Base-by-base conservation (phyloP, 495 filamentous ascomycete species). In the Penicillium cosmopolitanum region DNA sequence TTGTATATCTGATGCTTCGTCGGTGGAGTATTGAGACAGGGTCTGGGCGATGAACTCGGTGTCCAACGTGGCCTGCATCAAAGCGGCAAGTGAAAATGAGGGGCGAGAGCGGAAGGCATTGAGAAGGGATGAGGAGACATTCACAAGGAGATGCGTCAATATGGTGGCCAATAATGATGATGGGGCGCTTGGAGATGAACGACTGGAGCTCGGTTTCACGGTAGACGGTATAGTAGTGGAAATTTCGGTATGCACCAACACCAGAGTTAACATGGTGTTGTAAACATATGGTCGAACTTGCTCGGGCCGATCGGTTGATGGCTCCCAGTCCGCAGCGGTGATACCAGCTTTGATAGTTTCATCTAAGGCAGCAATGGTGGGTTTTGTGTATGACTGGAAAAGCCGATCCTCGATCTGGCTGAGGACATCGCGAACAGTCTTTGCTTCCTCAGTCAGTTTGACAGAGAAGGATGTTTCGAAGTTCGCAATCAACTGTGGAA, bases 21-120 rank as follows among this genome's bases (percentile, higher is more conserved):
- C 88, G 12, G 90, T 93, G 1, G 91, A 93, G 67, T 92, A 98
- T 56, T 90, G 86, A 56, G 83, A 88, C 53, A 98, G 77, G 11
- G 93, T 97, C 78, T 98, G 96, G 5, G 92, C 91, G 36, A 97
- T 87, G 74, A 98, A 98, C 73, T 98, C 95, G 9, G 96, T 93
- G 59, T 98, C 95, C 5, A 98, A 82, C 0, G 96, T 98, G 3
- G 96, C 96, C 74, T 98, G 96, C 88, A 97, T 96, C 50, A 98
- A 81, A 8, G 86, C 85, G n/a, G 86, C 77, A 0, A 98, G 87
- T 7, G 83, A 77, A 76, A 91, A 98, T 33, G 77, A 76, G 7
- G 80, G 61, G 10, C 91, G 86, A 18, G 82, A 64, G 55, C 84
- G 83, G 76, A 96, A 92, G 0, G 88, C 84, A 13, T 84, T 79